Conservation (phyloP, 768 basidiomycete genomes). For the Collybia mongolica region DNA sequence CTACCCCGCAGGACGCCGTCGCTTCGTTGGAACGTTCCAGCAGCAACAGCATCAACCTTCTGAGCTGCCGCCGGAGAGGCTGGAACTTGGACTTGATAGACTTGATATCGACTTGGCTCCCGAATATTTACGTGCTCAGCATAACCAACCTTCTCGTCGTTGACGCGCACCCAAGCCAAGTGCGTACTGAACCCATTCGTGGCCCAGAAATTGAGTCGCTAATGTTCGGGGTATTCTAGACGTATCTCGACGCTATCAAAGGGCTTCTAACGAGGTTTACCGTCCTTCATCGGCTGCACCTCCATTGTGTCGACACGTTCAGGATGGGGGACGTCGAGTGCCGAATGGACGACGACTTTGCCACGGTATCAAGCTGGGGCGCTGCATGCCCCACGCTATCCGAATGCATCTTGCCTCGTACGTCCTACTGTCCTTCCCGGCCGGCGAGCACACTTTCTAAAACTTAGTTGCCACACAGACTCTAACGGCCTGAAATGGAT, state of each 20-base stretch:
- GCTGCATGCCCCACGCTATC: slow-evolving; percentile 30
- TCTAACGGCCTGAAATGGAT: slow-evolving; percentile 16
- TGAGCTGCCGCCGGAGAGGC: slow-evolving; percentile 34
- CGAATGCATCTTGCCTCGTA: slow-evolving; percentile 36
- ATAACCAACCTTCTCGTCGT: slow-evolving; percentile 35
- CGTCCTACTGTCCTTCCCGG: slow-evolving; percentile 10
- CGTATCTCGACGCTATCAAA: slow-evolving; percentile 26
- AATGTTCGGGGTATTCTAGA: slow-evolving; percentile 1
- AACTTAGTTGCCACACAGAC: neutral
- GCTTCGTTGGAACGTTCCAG: slow-evolving; percentile 29
- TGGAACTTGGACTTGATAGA: slow-evolving; percentile 40
- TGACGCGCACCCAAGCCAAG: slow-evolving; percentile 27
- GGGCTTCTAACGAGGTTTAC: slow-evolving; percentile 27
- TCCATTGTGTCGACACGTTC: slow-evolving; percentile 32
- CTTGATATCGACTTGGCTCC: slow-evolving; percentile 28
- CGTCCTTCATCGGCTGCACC: slow-evolving; percentile 26
- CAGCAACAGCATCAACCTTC: slow-evolving; percentile 28
- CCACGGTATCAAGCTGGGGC: slow-evolving; percentile 36
- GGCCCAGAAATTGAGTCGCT: neutral
- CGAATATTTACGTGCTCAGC: slow-evolving; percentile 30
- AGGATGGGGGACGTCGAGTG: slow-evolving; percentile 24
- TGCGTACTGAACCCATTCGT: slow-evolving; percentile 9
- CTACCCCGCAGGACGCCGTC: slow-evolving; percentile 27
- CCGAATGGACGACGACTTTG: slow-evolving; percentile 32
- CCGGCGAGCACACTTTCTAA: neutral